phyloP scores from a whole-genome alignment of 331 rosid species.

The Phaseolus coccineus region DNA sequence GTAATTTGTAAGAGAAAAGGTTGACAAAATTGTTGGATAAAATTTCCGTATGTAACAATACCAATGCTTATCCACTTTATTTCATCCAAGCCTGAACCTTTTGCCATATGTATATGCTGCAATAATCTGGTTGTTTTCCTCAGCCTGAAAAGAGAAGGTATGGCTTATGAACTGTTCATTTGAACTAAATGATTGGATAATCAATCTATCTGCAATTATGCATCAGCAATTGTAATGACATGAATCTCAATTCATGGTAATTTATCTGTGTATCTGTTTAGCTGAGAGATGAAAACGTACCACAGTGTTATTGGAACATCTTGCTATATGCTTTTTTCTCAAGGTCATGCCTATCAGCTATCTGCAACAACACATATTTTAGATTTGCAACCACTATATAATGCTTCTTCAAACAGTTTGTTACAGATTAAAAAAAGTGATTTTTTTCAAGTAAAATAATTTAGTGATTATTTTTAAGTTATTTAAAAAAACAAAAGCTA shows the following conservation, averaged over 20 bases:
- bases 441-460: not conserved
- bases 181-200: not conserved
- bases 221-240: not conserved
- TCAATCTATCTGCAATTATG: not conserved
- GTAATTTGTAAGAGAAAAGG: constrained; percentile 5
- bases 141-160: constrained; percentile 37
- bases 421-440: not conserved
- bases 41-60: constrained; percentile 22
- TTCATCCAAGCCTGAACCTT: constrained; percentile 45
- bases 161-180: not conserved
- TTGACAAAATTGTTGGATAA: constrained; percentile 41
- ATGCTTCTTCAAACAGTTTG: not conserved
- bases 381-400: not conserved
- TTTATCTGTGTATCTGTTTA: constrained; percentile 1
- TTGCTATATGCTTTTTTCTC: constrained; percentile 82
- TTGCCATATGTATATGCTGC: constrained; percentile 42
- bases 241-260: not conserved
- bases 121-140: constrained; percentile 34
- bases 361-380: constrained; percentile 53
- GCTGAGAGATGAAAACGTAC: constrained; percentile 38
- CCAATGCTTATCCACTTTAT: constrained; percentile 29
- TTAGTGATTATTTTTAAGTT: not conserved
- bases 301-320: constrained; percentile 76
- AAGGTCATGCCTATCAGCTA: constrained; percentile 70
- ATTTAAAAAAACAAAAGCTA: too few relatives aligned